Base-by-base conservation (phyloP, 164 flowering plant species). In the Malania oleifera region DNA sequence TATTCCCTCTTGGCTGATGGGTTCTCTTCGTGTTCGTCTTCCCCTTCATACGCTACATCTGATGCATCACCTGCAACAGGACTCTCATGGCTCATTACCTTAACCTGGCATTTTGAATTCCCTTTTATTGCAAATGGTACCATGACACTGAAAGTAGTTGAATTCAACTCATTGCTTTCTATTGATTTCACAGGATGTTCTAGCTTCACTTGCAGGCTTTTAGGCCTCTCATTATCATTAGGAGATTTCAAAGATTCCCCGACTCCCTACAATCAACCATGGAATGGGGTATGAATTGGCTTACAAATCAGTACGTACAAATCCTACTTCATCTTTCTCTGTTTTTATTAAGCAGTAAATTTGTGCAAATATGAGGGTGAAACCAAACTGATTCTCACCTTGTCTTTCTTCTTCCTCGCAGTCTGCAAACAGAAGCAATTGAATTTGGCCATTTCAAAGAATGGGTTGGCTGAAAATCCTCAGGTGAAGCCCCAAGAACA, bases 31-130 rank as follows among this genome's bases (percentile, higher is more conserved):
- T 76, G 78, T 72, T 87, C 96, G 56, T 92, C 96, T 63, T 81
- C 87, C 40, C 91, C 98, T 69, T 89, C 96, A 62, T 89, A 87
- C 40, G 84, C 87, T 25, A 50, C 67, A 61, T 87, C 91, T 1
- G 37, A 56, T n/a, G 59, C 59, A 51, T 69, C 91, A 29, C 38
- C 56, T 31, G 39, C 62, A 29, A 43, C 54, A 29, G 75, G 78
- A 29, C 63, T 75, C 59, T 76, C 83, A 40, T 65, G 70, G 61
- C 62, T 74, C 65, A 71, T 56, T 34, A 81, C 78, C 75, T 77
- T 77, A 18, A 68, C 79, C 37, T 67, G 56, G 69, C 71, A 68
- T n/a, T 44, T 61, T 1, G 76, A 67, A 58, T 60, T 62, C 35
- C 63, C 59, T 35, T 73, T 52, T 22, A 69, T 31, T 26, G 28